Conservation (phyloP, 1,139 yeast genomes). For the Magnusiomyces tetraspermus region DNA sequence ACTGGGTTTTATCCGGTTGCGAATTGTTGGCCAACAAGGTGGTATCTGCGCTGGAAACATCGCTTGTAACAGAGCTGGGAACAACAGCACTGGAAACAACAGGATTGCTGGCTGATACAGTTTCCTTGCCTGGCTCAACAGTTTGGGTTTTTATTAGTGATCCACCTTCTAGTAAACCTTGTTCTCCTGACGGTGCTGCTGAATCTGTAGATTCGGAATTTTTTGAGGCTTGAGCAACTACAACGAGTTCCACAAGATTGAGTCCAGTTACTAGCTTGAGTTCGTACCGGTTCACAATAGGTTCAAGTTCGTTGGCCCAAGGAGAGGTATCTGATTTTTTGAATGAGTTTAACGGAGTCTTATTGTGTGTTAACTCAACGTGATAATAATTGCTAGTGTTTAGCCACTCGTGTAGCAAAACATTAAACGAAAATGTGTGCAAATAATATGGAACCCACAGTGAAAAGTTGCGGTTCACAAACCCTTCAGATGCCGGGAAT, state of each 20-base stretch:
- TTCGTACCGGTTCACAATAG: not conserved
- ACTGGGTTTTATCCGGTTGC: not conserved
- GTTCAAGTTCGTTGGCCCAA: not conserved
- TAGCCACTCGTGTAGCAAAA: not conserved
- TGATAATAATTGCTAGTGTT: not conserved
- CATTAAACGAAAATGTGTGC: not conserved
- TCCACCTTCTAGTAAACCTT: too few species aligned
- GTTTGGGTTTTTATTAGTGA: too few species aligned
- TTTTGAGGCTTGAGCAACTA: not conserved
- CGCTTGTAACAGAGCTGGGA: too few species aligned
- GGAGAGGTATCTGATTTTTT: not conserved
- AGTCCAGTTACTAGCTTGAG: not conserved
- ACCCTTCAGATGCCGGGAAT: not conserved
- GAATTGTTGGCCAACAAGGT: not conserved
- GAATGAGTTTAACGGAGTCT: not conserved
- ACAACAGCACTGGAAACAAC: too few species aligned
- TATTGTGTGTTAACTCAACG: not conserved
- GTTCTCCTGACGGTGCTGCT: too few species aligned
- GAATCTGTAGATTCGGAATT: too few species aligned
- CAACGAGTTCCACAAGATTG: not conserved
- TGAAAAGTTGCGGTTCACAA: not conserved
- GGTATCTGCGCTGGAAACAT: too few species aligned
- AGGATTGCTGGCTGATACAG: too few species aligned
- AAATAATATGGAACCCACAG: not conserved
- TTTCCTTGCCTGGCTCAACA: too few species aligned